Base-by-base conservation (phyloP, 2,329 filamentous ascomycete species). In the Periglandula ipomoeae region DNA sequence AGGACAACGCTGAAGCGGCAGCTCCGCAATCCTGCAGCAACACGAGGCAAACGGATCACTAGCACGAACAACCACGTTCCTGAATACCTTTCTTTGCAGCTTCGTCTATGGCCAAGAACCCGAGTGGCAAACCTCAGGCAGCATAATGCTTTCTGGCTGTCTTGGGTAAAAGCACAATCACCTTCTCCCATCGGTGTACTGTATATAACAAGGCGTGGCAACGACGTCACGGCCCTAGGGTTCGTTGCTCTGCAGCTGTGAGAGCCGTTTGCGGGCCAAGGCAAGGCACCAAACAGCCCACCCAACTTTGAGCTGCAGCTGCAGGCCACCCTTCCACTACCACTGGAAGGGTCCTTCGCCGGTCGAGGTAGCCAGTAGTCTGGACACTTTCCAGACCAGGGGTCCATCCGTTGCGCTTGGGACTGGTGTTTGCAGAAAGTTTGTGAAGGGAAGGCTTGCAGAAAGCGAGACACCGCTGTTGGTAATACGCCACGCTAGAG, bases 201-300 rank as follows among this genome's bases (percentile, higher is more conserved):
- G 26, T 11, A 27, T 11, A 32, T 27, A 44, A 11, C 17, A 30
- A 10, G 11, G 39, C 10, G 44, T 32, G 30, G 22, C 38, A 34
- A 44, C 48, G 44, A 50, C 44, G 44, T 50, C 48, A 50, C 48
- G 39, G 30, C 30, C 17, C 27, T 10, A 41, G 37, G 46, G 38
- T 32, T 39, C 35, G 35, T 46, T 24, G 19, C 22, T 26, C 19
- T 6, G 13, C 11, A 26, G 17, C 22, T 32, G 17, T 11, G 11
- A 40, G 24, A 32, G 24, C 24, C 35, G 26, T 10, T 34, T n/a
- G n/a, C n/a, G n/a, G n/a, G n/a, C n/a, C 35, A 20, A n/a, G 17
- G 9, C 35, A 38, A 38, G 35, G 44, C 20, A 38, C 30, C 26
- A 30, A 44, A 24, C 17, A 20, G 35, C 24, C 17, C 27, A 19